Base-by-base conservation (phyloP, 2,329 filamentous ascomycete species). In the Colletotrichum acutatum region DNA sequence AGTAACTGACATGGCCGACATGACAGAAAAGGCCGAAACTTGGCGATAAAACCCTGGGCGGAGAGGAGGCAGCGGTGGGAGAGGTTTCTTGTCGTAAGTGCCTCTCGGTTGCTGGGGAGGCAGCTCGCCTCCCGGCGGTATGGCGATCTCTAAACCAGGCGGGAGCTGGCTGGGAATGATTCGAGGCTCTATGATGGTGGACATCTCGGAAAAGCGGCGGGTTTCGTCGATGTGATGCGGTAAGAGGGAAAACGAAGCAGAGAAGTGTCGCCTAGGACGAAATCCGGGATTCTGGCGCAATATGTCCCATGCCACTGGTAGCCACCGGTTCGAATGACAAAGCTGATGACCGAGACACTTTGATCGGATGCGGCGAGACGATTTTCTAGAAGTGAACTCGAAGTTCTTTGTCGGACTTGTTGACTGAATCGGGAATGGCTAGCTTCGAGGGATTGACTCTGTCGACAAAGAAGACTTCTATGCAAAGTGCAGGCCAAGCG, bases 21-120 rank as follows among this genome's bases (percentile, higher is more conserved):
- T 61, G 56, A 74, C 30, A 11, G 72, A 70, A 54, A 42, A 56
- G 12, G 56, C 59, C n/a, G 65, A 68, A 12, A 74, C 46, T 34
- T 74, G 63, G 22, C 62, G 71, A n/a, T 46, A 66, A 32, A 66
- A 28, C 2, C 58, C 61, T 16, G 71, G 71, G 8, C 49, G 49
- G 32, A 62, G 28, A 65, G 66, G 54, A 14, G 79, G 79, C 9
- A 78, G 61, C 5, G 77, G 76, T 19, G 79, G 79, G 3, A 81
- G 73, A 4, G 78, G 76, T 54, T 75, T 80, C 52, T 59, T 76
- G 49, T 75, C 69, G 66, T 81, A 80, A n/a, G 57, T 66, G 28
- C 56, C 53, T 19, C 71, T 46, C 9, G 73, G 73, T 24, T 71
- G 65, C 64, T 72, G 76, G 32, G 75, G 74, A 34, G 74, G 76